Percentiles rank a stretch among this genome's conserved stretches.
These are phyloP conservation scores for Sclerotinia minor DNA, from an alignment of 2,329 filamentous ascomycete species.

Conservation along the genomic window DNA sequence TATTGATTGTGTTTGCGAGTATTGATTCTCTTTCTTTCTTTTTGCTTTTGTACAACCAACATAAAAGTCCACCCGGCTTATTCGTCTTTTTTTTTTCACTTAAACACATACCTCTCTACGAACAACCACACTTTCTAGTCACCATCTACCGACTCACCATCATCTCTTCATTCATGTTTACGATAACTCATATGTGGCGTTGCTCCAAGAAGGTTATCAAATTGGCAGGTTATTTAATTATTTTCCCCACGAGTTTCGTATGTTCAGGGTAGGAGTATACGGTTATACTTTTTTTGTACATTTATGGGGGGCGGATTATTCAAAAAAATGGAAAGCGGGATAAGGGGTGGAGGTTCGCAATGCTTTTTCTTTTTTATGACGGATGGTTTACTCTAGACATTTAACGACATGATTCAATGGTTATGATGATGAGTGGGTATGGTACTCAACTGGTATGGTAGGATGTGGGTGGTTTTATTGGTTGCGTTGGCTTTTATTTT, in stretches of 20 bases:
- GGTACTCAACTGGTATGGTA: not conserved
- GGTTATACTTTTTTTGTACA: not conserved
- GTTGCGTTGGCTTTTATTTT: not conserved
- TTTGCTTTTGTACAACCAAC: slow-evolving; percentile 3
- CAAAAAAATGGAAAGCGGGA: slow-evolving; percentile 1
- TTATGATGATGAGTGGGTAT: slow-evolving; percentile 11
- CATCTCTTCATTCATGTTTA: not conserved
- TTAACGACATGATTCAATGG: slow-evolving; percentile 7
- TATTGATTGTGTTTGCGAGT: not conserved
- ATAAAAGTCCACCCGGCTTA: not conserved
- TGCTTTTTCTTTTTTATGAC: slow-evolving; percentile 9
- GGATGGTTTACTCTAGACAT: slow-evolving; percentile 9
- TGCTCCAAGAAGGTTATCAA: not conserved
- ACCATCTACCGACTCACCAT: slow-evolving; percentile 1
- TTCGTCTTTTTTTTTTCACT: not conserved
- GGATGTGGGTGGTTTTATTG: not conserved
- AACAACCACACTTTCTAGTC: not conserved
- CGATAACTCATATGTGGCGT: not conserved
- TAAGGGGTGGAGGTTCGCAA: not conserved
- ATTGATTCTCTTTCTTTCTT: not conserved
- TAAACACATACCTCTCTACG: not conserved
- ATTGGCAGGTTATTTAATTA: slow-evolving; percentile 3
- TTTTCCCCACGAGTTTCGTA: slow-evolving; percentile 12
- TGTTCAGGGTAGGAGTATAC: slow-evolving; percentile 4
- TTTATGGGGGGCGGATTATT: not conserved